Evolutionary conservation across 1,284 basidiomycete genomes (phyloP), one percentile per base, ranked within the genome.

Genomic region (Lignosus rhinocerotis): DNA sequence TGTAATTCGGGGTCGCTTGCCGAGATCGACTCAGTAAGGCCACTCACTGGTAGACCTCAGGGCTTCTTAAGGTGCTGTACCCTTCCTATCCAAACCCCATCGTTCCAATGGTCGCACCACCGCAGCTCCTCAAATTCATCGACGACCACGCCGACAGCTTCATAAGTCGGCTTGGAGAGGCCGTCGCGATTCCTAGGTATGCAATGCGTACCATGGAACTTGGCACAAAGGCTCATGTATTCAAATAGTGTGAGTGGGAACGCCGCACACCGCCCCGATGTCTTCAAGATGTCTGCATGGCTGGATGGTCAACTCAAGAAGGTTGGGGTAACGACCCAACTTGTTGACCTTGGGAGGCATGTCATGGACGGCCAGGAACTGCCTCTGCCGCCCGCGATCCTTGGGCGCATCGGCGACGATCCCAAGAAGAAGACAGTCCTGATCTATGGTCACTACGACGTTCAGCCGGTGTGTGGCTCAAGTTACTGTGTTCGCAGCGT

Each of bases 371-470:
- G 85, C 2, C 78, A 93, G 66, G 81, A 86, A 64, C 79, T 96
- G 42, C 81, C 84, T 46, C 83, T 99, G 3, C 96, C 96, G 0
- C 94, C 94, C 8, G 93, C 88, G 6, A 85, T 99, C 69, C 83
- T 98, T 43, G 96, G 92, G 10, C 80, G 84, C 59, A 81, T 98
- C 61, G 94, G 95, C 12, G 81, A 88, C 54, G 93, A 96, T 74
- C 83, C 85, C 16, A 84, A 78, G 67, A 96, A 96, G 85, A 96
- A 92, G 84, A 98, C 94, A 0, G 86, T 98, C 53, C 82, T 97
- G 25, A 79, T 97, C 47, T 98, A 98, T 71, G 95, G 94, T 1
- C 93, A 95, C 72, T 95, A 92, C 69, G 91, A 93, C 70, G 90
- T 93, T 12, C 91, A 93, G 67, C 91, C 91, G 7, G 90, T 90